A percentile compares a stretch with the other conserved stretches of the same genome.
Conservation (phyloP, 1,139 yeast species). For the Suhomyces kunorum region DNA sequence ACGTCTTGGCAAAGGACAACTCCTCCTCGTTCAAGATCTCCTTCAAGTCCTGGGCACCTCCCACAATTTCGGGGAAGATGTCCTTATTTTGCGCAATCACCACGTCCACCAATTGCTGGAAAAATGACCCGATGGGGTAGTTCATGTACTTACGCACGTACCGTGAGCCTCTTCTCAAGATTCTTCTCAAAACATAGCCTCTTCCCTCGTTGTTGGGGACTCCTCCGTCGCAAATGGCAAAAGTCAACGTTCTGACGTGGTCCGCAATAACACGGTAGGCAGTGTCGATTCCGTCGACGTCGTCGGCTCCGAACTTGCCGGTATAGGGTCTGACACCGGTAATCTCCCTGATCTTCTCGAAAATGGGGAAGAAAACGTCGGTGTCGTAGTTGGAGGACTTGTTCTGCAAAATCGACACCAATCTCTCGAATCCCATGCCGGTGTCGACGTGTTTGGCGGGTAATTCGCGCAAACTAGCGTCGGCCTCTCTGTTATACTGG, state of each 20-base stretch:
- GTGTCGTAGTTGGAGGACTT: constrained; percentile 94
- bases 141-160: constrained; percentile 95
- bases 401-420: constrained; percentile 90
- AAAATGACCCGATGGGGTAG: constrained; percentile 92
- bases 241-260: constrained; percentile 94
- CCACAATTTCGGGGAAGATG: constrained; percentile 86
- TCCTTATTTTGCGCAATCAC: constrained; percentile 85
- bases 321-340: constrained; percentile 89
- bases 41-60: constrained; percentile 71
- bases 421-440: constrained; percentile 98
- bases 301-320: constrained; percentile 92
- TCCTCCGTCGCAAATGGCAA: constrained; percentile 97
- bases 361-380: constrained; percentile 90
- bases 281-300: constrained; percentile 91
- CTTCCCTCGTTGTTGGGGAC: constrained; percentile 99
- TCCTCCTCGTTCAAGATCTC: constrained; percentile 97
- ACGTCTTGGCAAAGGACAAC: constrained; percentile 87
- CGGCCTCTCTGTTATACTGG: constrained; percentile 93
- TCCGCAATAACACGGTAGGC: constrained; percentile 98
- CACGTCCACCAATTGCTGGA: constrained; percentile 89
- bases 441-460: constrained; percentile 97
- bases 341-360: constrained; percentile 81
- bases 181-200: constrained; percentile 96
- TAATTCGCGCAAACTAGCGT: constrained; percentile 73
- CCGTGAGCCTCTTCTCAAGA: constrained; percentile 96